These are phyloP conservation scores for Hyphodiscus hymeniophilus DNA, from an alignment of 495 filamentous ascomycete genomes.

Conservation along the genomic window DNA sequence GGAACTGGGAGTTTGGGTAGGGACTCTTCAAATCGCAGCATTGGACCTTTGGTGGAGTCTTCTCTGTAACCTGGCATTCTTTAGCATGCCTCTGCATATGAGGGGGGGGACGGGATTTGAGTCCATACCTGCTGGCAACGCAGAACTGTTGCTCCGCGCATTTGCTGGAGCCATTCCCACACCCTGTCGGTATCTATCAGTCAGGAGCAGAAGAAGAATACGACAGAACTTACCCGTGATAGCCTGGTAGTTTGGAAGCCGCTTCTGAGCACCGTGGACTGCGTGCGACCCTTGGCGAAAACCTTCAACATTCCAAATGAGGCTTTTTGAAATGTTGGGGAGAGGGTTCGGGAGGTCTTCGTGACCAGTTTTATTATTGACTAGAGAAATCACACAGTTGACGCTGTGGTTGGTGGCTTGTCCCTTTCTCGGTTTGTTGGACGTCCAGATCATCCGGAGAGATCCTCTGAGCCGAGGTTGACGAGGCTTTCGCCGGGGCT, in stretches of 20 bases:
- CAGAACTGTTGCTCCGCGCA: conserved; percentile 49
- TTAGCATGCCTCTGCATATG: conserved; percentile 11
- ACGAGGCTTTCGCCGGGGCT: too few relatives aligned
- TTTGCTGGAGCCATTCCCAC: conserved; percentile 27
- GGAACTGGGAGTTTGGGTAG: conserved; percentile 88
- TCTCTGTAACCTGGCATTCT: conserved; percentile 70
- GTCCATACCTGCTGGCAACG: conserved; percentile 39
- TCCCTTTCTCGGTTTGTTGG: too few relatives aligned
- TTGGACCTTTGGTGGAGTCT: conserved; percentile 81
- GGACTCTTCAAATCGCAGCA: conserved; percentile 95
- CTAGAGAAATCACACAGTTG: neutral
- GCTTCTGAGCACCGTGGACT: conserved; percentile 31
- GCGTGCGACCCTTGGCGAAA: conserved; percentile 34
- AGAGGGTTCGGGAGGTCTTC: conserved; percentile 2
- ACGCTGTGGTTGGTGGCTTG: too few relatives aligned
- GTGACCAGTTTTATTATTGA: conserved; percentile 10
- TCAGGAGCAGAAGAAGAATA: conserved; percentile 2
- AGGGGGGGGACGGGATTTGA: too few relatives aligned
- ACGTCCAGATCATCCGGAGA: too few relatives aligned
- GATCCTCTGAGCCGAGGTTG: too few relatives aligned
- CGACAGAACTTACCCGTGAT: conserved; percentile 24
- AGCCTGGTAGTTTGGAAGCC: conserved; percentile 22
- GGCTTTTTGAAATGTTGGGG: conserved; percentile 19
- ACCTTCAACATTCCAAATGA: conserved; percentile 34
- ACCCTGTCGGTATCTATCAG: conserved; percentile 9